Conservation (phyloP, 108 stramenopile species). For the Pinguiococcus pyrenoidosus region DNA sequence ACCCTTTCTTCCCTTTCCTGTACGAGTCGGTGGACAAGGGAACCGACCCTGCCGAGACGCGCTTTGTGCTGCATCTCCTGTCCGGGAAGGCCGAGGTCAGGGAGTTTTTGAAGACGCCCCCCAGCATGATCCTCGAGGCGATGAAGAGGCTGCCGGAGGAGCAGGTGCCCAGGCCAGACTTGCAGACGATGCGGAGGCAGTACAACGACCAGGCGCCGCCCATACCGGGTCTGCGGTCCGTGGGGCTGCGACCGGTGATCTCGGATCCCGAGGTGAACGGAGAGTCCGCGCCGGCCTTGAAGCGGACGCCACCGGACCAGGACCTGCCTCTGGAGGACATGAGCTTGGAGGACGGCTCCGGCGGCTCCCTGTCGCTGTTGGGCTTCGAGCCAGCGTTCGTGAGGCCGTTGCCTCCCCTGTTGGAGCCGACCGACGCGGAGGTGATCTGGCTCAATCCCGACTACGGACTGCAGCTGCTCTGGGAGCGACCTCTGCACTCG, state of each 20-base stretch:
- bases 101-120: conserved; percentile 1
- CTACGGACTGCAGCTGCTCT: conserved; percentile 36
- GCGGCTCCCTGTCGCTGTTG: conserved; percentile 9
- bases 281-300: neutral
- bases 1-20: conserved; percentile 35
- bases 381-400: conserved; percentile 33
- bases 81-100: conserved; percentile 12
- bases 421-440: conserved; percentile 18
- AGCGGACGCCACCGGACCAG: neutral
- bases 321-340: conserved; percentile 17
- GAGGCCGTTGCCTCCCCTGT: conserved; percentile 31
- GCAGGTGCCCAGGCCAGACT: neutral
- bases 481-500: conserved; percentile 31
- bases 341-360: conserved; percentile 9
- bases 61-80: conserved; percentile 19
- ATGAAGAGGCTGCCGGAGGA: neutral
- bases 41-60: conserved; percentile 18
- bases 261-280: neutral
- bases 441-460: conserved; percentile 39
- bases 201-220: neutral
- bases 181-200: neutral
- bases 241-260: neutral
- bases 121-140: neutral
- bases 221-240: neutral
- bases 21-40: conserved; percentile 27